Evolutionary conservation across 148 eudicot species (phyloP).

Genomic region (Vaccinium corymbosum): DNA sequence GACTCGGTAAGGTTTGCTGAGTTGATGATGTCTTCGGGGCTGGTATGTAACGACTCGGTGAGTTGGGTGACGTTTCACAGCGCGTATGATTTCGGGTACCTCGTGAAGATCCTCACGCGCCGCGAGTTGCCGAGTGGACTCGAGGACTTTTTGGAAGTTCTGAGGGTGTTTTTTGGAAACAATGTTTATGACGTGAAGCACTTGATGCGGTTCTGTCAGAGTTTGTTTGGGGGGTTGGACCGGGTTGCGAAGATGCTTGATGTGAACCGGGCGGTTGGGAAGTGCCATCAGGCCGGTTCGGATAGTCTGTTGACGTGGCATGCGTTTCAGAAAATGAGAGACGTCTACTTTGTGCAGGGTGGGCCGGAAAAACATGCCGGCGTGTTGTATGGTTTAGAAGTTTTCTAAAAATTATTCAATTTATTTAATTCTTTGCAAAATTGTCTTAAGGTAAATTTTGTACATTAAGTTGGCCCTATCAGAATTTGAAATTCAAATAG

Average conservation of each 20-base stretch:
- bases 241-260: slow-evolving; percentile 46
- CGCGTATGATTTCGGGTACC: slow-evolving; percentile 70
- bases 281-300: slow-evolving; percentile 77
- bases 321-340: slow-evolving; percentile 55
- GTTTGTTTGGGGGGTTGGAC: slow-evolving; percentile 65
- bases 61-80: slow-evolving; percentile 78
- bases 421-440: slow-evolving; percentile 13
- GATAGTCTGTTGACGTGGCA: slow-evolving; percentile 74
- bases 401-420: slow-evolving; percentile 12
- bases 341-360: slow-evolving; percentile 38
- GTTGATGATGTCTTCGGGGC: slow-evolving; percentile 59
- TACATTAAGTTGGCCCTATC: neutral
- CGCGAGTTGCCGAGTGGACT: slow-evolving; percentile 36
- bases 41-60: slow-evolving; percentile 52
- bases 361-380: slow-evolving; percentile 47
- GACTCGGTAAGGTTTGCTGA: slow-evolving; percentile 45
- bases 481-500: neutral
- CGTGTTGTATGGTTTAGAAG: slow-evolving; percentile 54
- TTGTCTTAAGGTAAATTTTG: neutral
- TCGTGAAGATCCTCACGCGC: slow-evolving; percentile 66
- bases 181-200: slow-evolving; percentile 60
- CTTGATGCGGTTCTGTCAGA: slow-evolving; percentile 52
- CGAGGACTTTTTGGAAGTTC: slow-evolving; percentile 30
- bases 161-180: slow-evolving; percentile 41
- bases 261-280: slow-evolving; percentile 59